Conservation (phyloP, 352 stramenopile species). For the Phytophthora litchii region DNA sequence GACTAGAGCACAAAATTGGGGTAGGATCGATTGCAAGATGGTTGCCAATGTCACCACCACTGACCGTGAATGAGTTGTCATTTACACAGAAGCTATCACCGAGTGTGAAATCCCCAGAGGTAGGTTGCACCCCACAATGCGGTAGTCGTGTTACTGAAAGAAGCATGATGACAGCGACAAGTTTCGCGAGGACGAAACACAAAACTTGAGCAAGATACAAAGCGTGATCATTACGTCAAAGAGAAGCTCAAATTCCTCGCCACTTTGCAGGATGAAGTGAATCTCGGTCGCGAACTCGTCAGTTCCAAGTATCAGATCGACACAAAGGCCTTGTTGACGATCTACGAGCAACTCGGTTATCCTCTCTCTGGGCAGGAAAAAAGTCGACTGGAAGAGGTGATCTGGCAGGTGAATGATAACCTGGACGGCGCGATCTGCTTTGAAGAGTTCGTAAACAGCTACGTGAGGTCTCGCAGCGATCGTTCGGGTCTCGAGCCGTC, state of each 20-base stretch:
- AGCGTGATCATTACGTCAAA: conserved; percentile 32
- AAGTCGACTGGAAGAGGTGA: conserved; percentile 63
- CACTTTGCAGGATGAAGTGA: conserved; percentile 64
- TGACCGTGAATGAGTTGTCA: conserved; percentile 1
- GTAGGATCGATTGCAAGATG: conserved; percentile 21
- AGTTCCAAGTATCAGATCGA: conserved; percentile 59
- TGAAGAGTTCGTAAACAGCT: conserved; percentile 80
- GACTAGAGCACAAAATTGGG: conserved; percentile 68
- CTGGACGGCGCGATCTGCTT: conserved; percentile 75
- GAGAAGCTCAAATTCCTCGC: conserved; percentile 52
- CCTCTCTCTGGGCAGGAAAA: conserved; percentile 37
- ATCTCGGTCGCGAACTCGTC: conserved; percentile 60
- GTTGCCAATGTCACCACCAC: neutral
- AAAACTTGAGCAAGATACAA: conserved; percentile 40
- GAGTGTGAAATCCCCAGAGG: conserved; percentile 20
- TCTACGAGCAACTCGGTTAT: conserved; percentile 69
- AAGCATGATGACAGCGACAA: conserved; percentile 20
- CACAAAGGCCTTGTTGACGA: conserved; percentile 44
- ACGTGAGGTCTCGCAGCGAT: conserved; percentile 67
- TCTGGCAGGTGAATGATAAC: conserved; percentile 86
- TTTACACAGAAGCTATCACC: conserved; percentile 43
- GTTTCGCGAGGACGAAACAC: conserved; percentile 22
- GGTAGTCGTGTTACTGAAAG: neutral
- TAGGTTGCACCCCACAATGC: neutral
- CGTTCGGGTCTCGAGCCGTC: conserved; percentile 69